Conservation (phyloP, 148 eudicot species). For the Nyssa sinensis region DNA sequence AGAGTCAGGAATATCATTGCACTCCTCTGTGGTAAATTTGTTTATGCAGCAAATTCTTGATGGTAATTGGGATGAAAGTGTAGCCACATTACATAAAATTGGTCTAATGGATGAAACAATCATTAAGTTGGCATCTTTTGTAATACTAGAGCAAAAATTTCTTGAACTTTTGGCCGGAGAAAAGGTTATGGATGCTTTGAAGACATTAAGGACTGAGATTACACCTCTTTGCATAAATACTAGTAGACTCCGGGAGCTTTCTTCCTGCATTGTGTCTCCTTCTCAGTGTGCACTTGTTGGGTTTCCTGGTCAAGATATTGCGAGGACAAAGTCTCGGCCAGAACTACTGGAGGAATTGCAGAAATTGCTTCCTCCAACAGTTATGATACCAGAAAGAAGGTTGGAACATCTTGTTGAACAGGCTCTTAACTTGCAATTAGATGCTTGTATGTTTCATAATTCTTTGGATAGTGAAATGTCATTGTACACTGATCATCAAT, state of each 20-base stretch:
- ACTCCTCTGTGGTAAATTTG: slow-evolving; percentile 48
- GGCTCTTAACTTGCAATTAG: slow-evolving; percentile 68
- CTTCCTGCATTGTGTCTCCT: slow-evolving; percentile 49
- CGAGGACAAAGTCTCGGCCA: slow-evolving; percentile 40
- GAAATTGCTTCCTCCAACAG: slow-evolving; percentile 61
- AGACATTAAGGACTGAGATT: slow-evolving; percentile 70
- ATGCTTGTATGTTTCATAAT: slow-evolving; percentile 67
- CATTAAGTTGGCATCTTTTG: slow-evolving; percentile 55
- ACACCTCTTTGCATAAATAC: slow-evolving; percentile 49
- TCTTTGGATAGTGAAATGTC: slow-evolving; percentile 63
- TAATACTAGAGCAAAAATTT: slow-evolving; percentile 77
- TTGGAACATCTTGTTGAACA: slow-evolving; percentile 76
- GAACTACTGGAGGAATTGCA: slow-evolving; percentile 65
- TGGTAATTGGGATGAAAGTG: slow-evolving; percentile 82
- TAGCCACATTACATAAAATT: slow-evolving; percentile 47
- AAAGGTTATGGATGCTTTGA: slow-evolving; percentile 64
- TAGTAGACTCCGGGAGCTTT: slow-evolving; percentile 61
- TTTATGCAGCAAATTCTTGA: slow-evolving; percentile 65
- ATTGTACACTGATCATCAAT: slow-evolving; percentile 68
- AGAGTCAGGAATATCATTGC: slow-evolving; percentile 73
- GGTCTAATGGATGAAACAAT: slow-evolving; percentile 49
- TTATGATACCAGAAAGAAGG: slow-evolving; percentile 67
- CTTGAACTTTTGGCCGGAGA: slow-evolving; percentile 61
- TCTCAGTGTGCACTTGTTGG: slow-evolving; percentile 25
- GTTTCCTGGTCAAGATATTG: slow-evolving; percentile 23